Base-by-base conservation (phyloP, 805 yeast species). In the Metschnikowia gelsemii region DNA sequence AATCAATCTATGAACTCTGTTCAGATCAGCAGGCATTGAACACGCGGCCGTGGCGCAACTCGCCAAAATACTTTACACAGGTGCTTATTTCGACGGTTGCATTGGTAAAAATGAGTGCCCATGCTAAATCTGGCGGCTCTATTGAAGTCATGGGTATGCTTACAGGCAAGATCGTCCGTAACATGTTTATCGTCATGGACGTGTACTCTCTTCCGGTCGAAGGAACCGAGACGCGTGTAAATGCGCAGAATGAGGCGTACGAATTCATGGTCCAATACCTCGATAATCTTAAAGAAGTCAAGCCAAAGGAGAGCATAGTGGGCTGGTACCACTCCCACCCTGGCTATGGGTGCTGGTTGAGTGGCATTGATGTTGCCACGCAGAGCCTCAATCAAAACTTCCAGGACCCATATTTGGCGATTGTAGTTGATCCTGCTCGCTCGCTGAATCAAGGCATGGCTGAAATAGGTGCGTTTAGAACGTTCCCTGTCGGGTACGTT, bases 261-360 rank as follows among this genome's bases (percentile, higher is more conserved):
- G 98, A 91, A 60, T 93, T 84, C 59, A 90, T 93, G 96, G 93
- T 90, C 1, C 82, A 80, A 45, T 89, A 86, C 61, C 66, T 86
- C 38, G 82, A 82, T 40, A 67, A 73, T 30, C 60, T 78, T 47
- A 76, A 77, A 55, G 62, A 66, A 19, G 66, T 73, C 14, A 78
- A 78, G 1, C 55, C 64, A 18, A 49, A 57, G n/a, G 75, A 85
- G 47, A 76, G 85, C 51, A 84, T 91, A 17, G 87, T 93, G 12
- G 99, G 99, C 8, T 91, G 99, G 99, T 91, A 93, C 63, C 98
- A 73, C 62, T 88, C 91, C 4, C 99, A 91, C 62, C 99, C 99
- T 0, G 96, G 96, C 0, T 91, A 89, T 61, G 97, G 96, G 13
- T 90, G 97, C 61, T 91, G 97, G 96, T 64, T 91, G 32, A 82